Percentiles rank a stretch among this genome's conserved stretches.
Evolutionary conservation across 352 stramenopile genomes (phyloP).

Genomic region (Phytopythium litorale): DNA sequence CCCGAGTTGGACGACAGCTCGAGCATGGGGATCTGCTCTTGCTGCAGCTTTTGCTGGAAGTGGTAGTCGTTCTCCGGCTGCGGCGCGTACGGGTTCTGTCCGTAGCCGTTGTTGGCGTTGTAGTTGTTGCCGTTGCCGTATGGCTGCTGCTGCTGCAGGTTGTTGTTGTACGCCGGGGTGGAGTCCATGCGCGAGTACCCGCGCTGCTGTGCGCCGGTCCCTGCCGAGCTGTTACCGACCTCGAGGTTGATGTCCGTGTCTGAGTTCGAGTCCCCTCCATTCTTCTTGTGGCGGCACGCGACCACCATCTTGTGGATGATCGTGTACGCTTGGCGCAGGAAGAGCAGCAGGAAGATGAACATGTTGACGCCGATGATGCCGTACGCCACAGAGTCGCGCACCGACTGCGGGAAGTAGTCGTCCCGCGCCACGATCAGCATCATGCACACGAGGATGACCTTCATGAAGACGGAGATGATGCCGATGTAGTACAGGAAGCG

Average conservation of each 20-base stretch:
- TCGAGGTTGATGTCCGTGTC: constrained; percentile 54
- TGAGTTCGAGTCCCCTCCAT: constrained; percentile 16
- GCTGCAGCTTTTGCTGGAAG: constrained; percentile 23
- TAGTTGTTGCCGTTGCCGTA: constrained; percentile 7
- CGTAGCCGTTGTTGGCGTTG: constrained; percentile 21
- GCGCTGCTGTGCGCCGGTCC: constrained; percentile 8
- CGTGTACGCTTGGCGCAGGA: constrained; percentile 75
- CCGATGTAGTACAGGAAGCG: constrained; percentile 84
- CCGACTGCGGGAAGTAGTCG: constrained; percentile 71
- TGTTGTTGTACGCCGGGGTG: constrained; percentile 17
- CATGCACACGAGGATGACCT: constrained; percentile 74
- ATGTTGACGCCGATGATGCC: constrained; percentile 84
- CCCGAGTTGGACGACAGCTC: constrained; percentile 9
- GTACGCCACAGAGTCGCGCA: constrained; percentile 82
- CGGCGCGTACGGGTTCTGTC: constrained; percentile 12
- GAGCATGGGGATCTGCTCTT: constrained; percentile 16
- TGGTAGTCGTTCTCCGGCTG: constrained; percentile 5
- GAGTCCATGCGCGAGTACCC: constrained; percentile 26
- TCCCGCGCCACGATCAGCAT: constrained; percentile 79
- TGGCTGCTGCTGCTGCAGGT: constrained; percentile 12
- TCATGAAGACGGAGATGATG: constrained; percentile 71
- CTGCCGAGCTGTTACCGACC: constrained; percentile 26
- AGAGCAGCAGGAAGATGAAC: constrained; percentile 80
- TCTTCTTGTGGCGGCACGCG: constrained; percentile 41
- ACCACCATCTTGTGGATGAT: constrained; percentile 63